phyloP scores from a whole-genome alignment of 371 early-diverging fungal genomes.

The Basidiobolus meristosporus region DNA sequence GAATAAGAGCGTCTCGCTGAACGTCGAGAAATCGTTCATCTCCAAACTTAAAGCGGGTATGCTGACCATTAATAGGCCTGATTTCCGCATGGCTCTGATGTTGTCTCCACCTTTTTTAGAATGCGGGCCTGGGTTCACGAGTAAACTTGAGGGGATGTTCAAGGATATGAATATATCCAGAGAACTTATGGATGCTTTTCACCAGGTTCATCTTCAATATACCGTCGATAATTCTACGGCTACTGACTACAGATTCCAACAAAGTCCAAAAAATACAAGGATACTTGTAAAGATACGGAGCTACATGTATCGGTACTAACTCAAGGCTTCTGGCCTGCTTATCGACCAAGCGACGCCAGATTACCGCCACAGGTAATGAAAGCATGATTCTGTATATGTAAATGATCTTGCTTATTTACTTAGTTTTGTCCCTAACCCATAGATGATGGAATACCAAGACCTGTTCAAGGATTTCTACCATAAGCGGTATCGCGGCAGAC shows the following conservation, averaged over 20 bases:
- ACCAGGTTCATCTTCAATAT: not conserved
- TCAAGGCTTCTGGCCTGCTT: conserved; percentile 78
- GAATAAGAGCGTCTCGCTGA: conserved; percentile 50
- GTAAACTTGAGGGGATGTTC: conserved; percentile 84
- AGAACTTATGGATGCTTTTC: conserved; percentile 38
- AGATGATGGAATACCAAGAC: conserved; percentile 41
- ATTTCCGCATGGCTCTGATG: no score
- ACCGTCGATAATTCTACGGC: no score
- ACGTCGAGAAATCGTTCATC: conserved; percentile 68
- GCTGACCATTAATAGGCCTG: no score
- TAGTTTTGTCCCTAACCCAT: not conserved
- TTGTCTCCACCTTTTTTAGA: conserved; percentile 34
- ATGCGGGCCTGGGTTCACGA: conserved; percentile 78
- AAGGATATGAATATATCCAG: conserved; percentile 65
- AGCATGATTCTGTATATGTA: no score
- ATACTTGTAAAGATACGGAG: conserved; percentile 7
- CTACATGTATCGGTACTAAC: conserved; percentile 66
- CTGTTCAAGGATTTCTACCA: conserved; percentile 56
- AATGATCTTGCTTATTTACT: no score
- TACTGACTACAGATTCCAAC: no score
- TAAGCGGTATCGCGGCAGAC: conserved; percentile 50
- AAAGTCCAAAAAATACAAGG: no score
- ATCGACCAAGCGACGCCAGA: conserved; percentile 35
- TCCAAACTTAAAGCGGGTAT: conserved; percentile 37
- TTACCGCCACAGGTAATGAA: conserved; percentile 43